Conservation (phyloP, 2,329 filamentous ascomycete genomes). For the Xylaria sp. region DNA sequence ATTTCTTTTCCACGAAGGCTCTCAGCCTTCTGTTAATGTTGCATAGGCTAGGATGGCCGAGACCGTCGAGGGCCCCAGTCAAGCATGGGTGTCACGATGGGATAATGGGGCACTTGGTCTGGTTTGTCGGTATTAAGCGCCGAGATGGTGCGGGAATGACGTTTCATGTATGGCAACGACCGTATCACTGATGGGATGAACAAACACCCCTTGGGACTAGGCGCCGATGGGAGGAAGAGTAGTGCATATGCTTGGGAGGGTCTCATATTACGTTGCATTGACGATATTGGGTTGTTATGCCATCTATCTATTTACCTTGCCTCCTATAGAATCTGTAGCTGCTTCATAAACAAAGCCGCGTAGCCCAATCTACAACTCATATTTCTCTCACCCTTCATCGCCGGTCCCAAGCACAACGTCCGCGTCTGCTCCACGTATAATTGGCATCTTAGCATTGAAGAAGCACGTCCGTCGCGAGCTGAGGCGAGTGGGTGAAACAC, state of each 20-base stretch:
- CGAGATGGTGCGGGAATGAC: slow-evolving; percentile 29
- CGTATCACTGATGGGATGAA: slow-evolving; percentile 33
- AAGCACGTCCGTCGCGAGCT: slow-evolving; percentile 13
- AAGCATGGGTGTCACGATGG: slow-evolving; percentile 25
- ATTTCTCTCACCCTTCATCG: neutral
- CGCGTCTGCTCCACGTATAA: neutral
- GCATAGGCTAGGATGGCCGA: slow-evolving; percentile 28
- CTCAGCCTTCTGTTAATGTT: slow-evolving; percentile 27
- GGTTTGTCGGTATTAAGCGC: slow-evolving; percentile 33
- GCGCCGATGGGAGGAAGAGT: slow-evolving; percentile 22
- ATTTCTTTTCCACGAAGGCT: slow-evolving; percentile 32
- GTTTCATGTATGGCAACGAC: slow-evolving; percentile 36
- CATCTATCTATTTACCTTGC: slow-evolving; percentile 1
- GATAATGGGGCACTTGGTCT: slow-evolving; percentile 16
- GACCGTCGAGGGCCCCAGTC: slow-evolving; percentile 2
- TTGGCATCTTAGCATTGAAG: slow-evolving; percentile 3
- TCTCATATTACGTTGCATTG: slow-evolving; percentile 22
- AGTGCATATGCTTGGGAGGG: slow-evolving; percentile 27
- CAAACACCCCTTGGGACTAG: slow-evolving; percentile 20
- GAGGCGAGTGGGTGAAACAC: slow-evolving; percentile 17
- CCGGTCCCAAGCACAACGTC: neutral
- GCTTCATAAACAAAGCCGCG: slow-evolving; percentile 18
- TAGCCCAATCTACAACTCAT: slow-evolving; percentile 16
- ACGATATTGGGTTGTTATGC: slow-evolving; percentile 20
- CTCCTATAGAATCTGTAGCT: slow-evolving; percentile 28